A percentile compares a stretch with the other conserved stretches of the same genome.
These are phyloP conservation scores for Scutellaria baicalensis DNA, from an alignment of 257 asterid genomes.

Conservation along the genomic window DNA sequence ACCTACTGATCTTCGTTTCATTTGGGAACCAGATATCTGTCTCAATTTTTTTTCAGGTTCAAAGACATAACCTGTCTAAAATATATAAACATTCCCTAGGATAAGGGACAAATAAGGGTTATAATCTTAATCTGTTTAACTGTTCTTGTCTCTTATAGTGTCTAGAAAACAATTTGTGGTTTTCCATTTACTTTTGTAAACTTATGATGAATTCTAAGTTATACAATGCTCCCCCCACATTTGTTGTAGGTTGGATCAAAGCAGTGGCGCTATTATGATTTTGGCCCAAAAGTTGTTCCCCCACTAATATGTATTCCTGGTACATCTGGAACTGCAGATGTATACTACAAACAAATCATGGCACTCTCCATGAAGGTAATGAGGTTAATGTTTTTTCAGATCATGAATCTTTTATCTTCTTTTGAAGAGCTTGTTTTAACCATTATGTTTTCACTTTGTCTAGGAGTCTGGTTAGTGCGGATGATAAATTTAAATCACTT, in stretches of 20 bases:
- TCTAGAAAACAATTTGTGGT: background rate
- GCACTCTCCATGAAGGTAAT: constrained; percentile 89
- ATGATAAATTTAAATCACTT: background rate
- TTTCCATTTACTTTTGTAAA: constrained; percentile 1
- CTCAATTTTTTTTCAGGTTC: background rate
- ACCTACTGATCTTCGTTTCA: background rate
- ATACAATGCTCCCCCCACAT: background rate
- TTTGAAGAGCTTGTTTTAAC: background rate
- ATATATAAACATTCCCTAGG: background rate
- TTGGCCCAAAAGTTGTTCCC: constrained; percentile 91
- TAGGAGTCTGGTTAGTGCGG: constrained; percentile 1
- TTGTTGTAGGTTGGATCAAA: constrained; percentile 72
- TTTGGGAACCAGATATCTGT: background rate
- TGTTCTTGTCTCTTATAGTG: background rate
- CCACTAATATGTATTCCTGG: constrained; percentile 97
- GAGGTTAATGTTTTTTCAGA: background rate
- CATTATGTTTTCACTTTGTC: background rate
- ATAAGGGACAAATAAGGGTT: background rate
- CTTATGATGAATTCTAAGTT: background rate
- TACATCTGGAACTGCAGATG: constrained; percentile 92
- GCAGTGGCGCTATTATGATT: constrained; percentile 98
- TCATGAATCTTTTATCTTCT: background rate
- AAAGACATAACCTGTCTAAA: background rate
- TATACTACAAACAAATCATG: constrained; percentile 94
- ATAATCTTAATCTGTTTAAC: background rate